These are phyloP conservation scores for Spizellomyces punctatus DNA, from an alignment of 192 early-diverging fungal species.

Conservation along the genomic window DNA sequence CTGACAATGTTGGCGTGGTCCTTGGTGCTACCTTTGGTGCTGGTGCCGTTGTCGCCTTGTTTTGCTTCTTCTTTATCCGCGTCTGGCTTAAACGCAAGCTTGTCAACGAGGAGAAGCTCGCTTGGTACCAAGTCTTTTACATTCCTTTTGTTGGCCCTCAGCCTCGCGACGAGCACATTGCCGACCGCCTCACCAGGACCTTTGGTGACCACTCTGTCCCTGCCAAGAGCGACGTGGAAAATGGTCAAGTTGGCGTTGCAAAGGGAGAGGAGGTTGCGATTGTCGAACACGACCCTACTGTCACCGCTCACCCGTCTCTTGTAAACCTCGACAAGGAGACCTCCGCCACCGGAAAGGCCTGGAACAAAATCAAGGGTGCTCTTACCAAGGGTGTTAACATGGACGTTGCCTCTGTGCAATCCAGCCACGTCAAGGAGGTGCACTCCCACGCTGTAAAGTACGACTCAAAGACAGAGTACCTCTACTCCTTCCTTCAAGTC, in stretches of 20 bases:
- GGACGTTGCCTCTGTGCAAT: slow-evolving; percentile 39
- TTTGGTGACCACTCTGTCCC: slow-evolving; percentile 20
- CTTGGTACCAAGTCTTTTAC: slow-evolving; percentile 74
- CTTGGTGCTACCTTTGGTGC: slow-evolving; percentile 69
- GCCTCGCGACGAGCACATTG: slow-evolving; percentile 35
- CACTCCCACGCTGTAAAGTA: slow-evolving; percentile 70
- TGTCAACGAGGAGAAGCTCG: slow-evolving; percentile 64
- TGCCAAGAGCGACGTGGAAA: slow-evolving; percentile 11
- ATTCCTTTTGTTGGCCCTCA: slow-evolving; percentile 59
- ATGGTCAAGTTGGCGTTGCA: slow-evolving; percentile 28
- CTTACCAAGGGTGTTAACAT: slow-evolving; percentile 26
- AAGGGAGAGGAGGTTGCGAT: slow-evolving; percentile 34
- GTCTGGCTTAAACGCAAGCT: slow-evolving; percentile 67
- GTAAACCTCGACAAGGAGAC: not conserved
- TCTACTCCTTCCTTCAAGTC: slow-evolving; percentile 83
- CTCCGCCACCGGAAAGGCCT: slow-evolving; percentile 24
- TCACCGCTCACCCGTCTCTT: slow-evolving; percentile 3
- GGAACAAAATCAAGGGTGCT: slow-evolving; percentile 21
- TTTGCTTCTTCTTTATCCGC: slow-evolving; percentile 66
- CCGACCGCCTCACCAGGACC: slow-evolving; percentile 9
- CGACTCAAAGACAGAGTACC: slow-evolving; percentile 72
- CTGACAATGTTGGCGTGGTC: slow-evolving; percentile 46
- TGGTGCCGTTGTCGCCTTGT: slow-evolving; percentile 53
- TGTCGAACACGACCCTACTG: slow-evolving; percentile 34
- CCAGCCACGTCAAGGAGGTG: slow-evolving; percentile 41